Conservation (phyloP, 139 green algal species). For the Tetradesmus obliquus region DNA sequence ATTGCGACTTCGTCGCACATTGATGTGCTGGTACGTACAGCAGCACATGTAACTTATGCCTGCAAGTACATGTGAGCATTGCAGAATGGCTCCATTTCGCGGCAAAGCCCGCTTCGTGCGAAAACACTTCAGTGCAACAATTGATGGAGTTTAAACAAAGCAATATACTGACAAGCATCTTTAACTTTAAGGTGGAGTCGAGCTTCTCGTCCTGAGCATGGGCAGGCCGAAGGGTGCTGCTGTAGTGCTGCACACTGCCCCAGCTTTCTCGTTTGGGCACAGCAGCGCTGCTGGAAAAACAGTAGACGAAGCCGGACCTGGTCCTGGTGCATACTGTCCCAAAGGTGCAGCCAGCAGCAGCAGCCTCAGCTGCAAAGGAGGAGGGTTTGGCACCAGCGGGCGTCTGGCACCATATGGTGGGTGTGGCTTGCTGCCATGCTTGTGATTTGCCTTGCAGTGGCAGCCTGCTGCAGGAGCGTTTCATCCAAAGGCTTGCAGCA, state of each 20-base stretch:
- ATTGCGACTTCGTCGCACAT: too few relatives aligned
- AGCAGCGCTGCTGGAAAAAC: neutral
- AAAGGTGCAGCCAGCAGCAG: constrained; percentile 5
- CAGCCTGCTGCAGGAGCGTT: too few relatives aligned
- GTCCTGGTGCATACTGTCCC: neutral
- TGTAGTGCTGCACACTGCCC: constrained; percentile 11
- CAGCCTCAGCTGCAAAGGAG: neutral
- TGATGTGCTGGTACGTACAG: neutral
- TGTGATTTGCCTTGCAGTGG: neutral
- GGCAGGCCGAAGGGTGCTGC: constrained; percentile 24
- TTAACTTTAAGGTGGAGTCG: neutral
- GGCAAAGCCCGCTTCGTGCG: neutral
- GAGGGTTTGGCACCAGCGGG: constrained; percentile 16
- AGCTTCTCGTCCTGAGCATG: neutral
- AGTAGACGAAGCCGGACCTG: neutral
- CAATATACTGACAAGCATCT: neutral
- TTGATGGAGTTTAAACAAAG: neutral
- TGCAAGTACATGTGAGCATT: neutral
- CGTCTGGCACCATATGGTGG: constrained; percentile 17
- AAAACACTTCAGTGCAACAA: neutral
- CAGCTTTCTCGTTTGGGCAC: constrained; percentile 26
- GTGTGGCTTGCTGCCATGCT: neutral
- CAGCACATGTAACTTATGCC: neutral
- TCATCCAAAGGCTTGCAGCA: too few relatives aligned
- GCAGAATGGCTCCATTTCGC: neutral